Evolutionary conservation across 305 asterid genomes (phyloP), one percentile per base, ranked within the genome.

Genomic region (Striga hermonthica): DNA sequence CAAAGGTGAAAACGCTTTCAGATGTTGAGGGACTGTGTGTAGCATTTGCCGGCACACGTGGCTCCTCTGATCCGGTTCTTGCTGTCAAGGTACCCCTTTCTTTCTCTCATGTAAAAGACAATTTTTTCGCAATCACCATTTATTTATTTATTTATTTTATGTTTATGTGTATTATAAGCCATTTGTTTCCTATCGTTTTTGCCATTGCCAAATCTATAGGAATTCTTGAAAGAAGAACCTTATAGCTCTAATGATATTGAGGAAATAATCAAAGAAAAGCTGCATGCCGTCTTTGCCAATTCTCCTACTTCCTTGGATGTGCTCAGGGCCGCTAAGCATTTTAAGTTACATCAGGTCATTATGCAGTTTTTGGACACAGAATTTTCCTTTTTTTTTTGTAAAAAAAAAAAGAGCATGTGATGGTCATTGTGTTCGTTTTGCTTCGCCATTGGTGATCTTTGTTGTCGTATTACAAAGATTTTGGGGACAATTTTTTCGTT

Each of bases 271-370:
- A 75, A 83, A 36, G 81, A 79, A 65, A 83, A 81, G 75, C 78
- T 92, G 71, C 70, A 77, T 74, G 66, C 76, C 12, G 65, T 86
- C 44, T 92, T 92, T 75, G 85, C 90, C 37, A 35, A 68, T 64
- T 92, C 95, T 78, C 90, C 95, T 53, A 75, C 96, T 65, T 89
- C 97, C 28, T 74, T 92, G 80, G 95, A 92, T 50, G 98, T 92
- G 60, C 72, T 92, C 69, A 76, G 70, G 56, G 96, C 83, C 67
- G 98, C 98, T 54, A 84, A 79, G 67, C 82, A 82, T 64, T 92
- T 78, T 76, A 92, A 92, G 74, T 78, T 92, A 31, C 87, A 83
- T 80, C 96, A 89, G 94, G 98, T 92, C 63, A 74, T 9, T 63
- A 66, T 62, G 22, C 55, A 38, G 10, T 22, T 52, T 52, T 5